These are phyloP conservation scores for Gaeumannomyces tritici DNA, from an alignment of 2,329 filamentous ascomycete species.

Conservation along the genomic window DNA sequence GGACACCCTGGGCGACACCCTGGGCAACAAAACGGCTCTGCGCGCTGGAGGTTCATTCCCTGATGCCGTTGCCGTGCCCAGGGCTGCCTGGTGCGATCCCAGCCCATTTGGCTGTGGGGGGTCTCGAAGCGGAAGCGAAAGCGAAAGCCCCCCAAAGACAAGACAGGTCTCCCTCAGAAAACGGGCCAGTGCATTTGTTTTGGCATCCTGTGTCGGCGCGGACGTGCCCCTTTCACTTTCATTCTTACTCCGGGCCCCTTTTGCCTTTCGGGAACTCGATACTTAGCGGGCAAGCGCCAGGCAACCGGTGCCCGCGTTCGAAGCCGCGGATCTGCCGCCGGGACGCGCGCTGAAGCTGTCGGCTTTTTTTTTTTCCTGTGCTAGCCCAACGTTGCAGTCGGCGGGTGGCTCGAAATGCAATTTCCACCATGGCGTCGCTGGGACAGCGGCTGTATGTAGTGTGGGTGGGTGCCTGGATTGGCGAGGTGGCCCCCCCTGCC, in stretches of 20 bases:
- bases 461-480: background rate
- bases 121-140: background rate
- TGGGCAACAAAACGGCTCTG: background rate
- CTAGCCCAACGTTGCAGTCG: background rate
- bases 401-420: background rate
- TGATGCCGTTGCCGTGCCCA: background rate
- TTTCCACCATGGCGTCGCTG: background rate
- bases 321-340: background rate
- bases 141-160: background rate
- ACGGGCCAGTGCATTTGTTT: background rate
- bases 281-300: background rate
- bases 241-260: background rate
- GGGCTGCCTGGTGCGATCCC: background rate
- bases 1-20: background rate
- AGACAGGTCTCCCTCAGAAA: background rate
- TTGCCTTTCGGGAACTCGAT: background rate
- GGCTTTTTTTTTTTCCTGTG: background rate
- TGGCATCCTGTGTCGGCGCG: background rate
- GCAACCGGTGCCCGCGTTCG: background rate
- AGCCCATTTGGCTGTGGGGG: background rate
- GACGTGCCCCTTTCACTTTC: background rate
- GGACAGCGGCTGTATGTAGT: background rate
- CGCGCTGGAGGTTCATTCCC: background rate
- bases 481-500: too few relatives aligned
- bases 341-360: background rate